Percentiles rank a stretch among this genome's conserved stretches.
phyloP scores from a whole-genome alignment of 352 stramenopile genomes.

The Pelagophyceae sp. region DNA sequence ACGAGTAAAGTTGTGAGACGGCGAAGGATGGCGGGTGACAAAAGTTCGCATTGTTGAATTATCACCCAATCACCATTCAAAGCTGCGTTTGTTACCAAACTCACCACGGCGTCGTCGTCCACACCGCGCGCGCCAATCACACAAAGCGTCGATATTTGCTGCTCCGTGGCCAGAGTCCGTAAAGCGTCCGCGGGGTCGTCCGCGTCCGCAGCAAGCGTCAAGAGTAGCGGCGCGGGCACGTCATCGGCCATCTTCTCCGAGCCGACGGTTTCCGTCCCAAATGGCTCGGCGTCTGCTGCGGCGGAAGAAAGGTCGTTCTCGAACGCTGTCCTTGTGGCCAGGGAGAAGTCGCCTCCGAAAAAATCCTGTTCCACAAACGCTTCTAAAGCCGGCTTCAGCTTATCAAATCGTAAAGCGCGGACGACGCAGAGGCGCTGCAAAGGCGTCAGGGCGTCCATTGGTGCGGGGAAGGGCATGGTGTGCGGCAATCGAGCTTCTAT shows the following conservation, averaged over 20 bases:
- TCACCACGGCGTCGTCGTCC: no score
- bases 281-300: no score
- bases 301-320: no score
- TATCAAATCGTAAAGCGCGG: background rate
- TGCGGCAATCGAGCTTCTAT: background rate
- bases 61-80: no score
- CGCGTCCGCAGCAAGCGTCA: background rate
- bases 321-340: background rate
- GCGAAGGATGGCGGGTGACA: no score
- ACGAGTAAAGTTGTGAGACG: no score
- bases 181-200: background rate
- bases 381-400: background rate
- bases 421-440: constrained; percentile 2
- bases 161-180: background rate
- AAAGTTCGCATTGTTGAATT: no score
- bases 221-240: background rate
- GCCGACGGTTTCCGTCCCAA: no score
- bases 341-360: background rate
- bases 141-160: no score
- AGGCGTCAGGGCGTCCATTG: background rate
- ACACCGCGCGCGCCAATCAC: no score
- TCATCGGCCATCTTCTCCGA: background rate
- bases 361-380: background rate
- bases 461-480: background rate
- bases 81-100: no score